Base-by-base conservation (phyloP, 805 yeast genomes). In the Candida succiphila region DNA sequence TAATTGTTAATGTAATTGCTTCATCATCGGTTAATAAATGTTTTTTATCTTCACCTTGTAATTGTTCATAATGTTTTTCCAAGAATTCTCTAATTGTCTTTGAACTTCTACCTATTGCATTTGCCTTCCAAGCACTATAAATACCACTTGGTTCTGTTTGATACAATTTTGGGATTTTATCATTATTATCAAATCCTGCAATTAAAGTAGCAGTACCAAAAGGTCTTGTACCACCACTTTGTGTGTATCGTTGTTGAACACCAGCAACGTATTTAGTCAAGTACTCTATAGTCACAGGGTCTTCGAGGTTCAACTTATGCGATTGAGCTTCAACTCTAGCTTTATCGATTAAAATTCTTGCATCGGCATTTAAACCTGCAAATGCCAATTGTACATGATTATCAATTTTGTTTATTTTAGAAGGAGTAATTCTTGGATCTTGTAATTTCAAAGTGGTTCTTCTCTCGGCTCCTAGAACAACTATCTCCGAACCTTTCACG, bases 341-440 rank as follows among this genome's bases (percentile, higher is more conserved):
- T 61, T 81, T 84, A 59, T 92, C 96, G 36, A 92, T 85, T 45
- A 92, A 71, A 36, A 92, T 78, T 56, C 98, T 74, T 14, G 97
- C 95, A 58, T 92, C 98, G n/a, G 98, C 98, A 58, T 88, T 89
- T 56, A 92, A 70, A 4, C 98, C 98, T 29, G 98, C 96, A 65
- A 92, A 92, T 32, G 95, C 94, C 49, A 92, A 69, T 44, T 87
- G 79, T 17, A 85, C 81, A 57, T 89, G 97, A 46, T 80, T 75
- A 58, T 92, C 98, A 34, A 92, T 71, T 52, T 81, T 79, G 52
- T 94, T 85, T 47, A 92, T 86, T 62, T 92, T 92, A 38, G 94
- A 77, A 22, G 97, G 97, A 2, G 96, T 88, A 43, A 85, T 89
- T 55, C 97, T 74, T 31, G 96, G 89, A 60, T 92, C 97, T 63